Conservation (phyloP, 805 yeast species). For the Nakazawaea ambrosiae region DNA sequence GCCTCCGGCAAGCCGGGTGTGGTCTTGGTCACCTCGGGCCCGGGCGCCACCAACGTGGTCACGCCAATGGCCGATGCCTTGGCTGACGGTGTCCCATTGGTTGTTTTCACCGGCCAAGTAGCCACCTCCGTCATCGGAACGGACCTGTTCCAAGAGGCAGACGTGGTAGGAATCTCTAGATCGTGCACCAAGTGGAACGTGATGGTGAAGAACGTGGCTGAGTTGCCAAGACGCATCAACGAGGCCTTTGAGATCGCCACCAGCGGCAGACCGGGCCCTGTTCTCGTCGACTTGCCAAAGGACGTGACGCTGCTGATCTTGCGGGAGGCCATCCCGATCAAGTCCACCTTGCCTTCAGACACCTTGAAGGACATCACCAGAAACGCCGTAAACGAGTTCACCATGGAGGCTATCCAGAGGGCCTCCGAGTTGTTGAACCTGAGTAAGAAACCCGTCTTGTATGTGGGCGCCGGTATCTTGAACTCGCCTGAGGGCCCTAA, state of each 20-base stretch:
- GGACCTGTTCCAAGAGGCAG: conserved; percentile 99
- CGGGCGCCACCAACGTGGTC: conserved; percentile 97
- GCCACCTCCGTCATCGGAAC: conserved; percentile 95
- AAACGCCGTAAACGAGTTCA: conserved; percentile 65
- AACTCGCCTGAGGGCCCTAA: conserved; percentile 76
- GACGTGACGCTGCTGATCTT: conserved; percentile 94
- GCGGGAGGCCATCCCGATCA: conserved; percentile 77
- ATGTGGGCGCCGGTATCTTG: conserved; percentile 88
- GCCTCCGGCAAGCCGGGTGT: conserved; percentile 96
- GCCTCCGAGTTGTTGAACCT: conserved; percentile 72
- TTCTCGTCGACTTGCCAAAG: conserved; percentile 93
- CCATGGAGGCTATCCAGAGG: conserved; percentile 63
- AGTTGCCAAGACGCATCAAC: conserved; percentile 89
- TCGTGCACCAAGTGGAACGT: conserved; percentile 99
- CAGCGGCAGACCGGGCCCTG: conserved; percentile 97
- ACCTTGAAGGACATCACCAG: conserved; percentile 67
- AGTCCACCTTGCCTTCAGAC: conserved; percentile 67
- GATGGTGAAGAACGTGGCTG: conserved; percentile 93
- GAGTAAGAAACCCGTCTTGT: conserved; percentile 84
- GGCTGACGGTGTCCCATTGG: conserved; percentile 95
- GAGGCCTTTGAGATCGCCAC: conserved; percentile 98
- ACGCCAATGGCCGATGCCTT: conserved; percentile 99
- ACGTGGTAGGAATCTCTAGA: conserved; percentile 92
- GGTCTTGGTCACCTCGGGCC: conserved; percentile 97
- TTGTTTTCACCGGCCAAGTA: conserved; percentile 96